Evolutionary conservation across 148 eudicot species (phyloP).

Genomic region (Vaccinium darrowii): DNA sequence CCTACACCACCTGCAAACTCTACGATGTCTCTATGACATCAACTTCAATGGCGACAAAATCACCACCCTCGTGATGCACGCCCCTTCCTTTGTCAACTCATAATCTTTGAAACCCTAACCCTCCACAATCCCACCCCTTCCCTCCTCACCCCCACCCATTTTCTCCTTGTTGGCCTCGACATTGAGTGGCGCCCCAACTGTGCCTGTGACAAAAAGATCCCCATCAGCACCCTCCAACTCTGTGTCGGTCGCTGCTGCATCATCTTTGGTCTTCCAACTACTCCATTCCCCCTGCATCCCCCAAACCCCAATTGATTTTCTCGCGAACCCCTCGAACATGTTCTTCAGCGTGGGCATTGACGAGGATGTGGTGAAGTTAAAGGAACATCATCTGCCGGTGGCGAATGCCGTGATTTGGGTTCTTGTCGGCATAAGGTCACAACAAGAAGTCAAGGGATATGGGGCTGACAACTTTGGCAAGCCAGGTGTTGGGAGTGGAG

Average conservation of each 20-base stretch:
- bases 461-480: conserved; percentile 18
- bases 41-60: background rate
- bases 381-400: too few relatives aligned
- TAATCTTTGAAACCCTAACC: conserved; percentile 13
- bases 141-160: background rate
- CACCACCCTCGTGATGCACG: conserved; percentile 13
- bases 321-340: background rate
- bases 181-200: conserved; percentile 19
- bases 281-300: conserved; percentile 23
- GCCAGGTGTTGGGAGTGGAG: conserved; percentile 35
- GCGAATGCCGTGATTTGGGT: background rate
- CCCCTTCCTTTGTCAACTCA: conserved; percentile 12
- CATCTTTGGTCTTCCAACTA: conserved; percentile 25
- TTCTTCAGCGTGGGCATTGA: background rate
- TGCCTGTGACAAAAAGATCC: conserved; percentile 11
- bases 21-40: conserved; percentile 25
- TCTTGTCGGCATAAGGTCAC: background rate
- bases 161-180: conserved; percentile 19
- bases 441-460: background rate
- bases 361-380: background rate
- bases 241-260: conserved; percentile 27
- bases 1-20: background rate
- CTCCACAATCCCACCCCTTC: background rate
- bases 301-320: background rate
- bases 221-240: conserved; percentile 36